Conservation (phyloP, 306 rosid species). For the Cajanus cajan region DNA sequence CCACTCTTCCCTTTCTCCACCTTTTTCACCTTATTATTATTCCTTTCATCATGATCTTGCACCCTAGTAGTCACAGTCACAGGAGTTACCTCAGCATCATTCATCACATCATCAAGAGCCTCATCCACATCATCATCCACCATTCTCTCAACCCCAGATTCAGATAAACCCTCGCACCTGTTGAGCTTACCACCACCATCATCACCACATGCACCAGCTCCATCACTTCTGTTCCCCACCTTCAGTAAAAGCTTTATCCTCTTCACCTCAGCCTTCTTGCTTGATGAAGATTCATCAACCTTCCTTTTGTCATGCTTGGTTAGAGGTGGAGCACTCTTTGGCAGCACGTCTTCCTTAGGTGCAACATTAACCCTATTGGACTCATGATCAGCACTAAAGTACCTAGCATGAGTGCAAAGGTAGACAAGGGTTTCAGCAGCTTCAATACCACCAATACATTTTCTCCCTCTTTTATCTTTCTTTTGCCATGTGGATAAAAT, state of each 20-base stretch:
- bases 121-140: neutral
- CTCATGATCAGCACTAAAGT: neutral
- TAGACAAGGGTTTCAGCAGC: slow-evolving; percentile 27
- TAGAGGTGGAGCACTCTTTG: neutral
- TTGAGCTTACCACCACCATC: neutral
- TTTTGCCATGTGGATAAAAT: slow-evolving; percentile 17
- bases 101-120: neutral
- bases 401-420: neutral
- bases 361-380: neutral
- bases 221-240: neutral
- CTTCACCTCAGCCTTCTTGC: neutral
- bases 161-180: neutral
- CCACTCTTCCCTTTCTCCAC: neutral
- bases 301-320: neutral
- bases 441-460: neutral
- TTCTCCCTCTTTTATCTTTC: slow-evolving; percentile 22
- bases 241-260: neutral
- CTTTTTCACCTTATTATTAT: neutral
- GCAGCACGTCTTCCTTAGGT: neutral
- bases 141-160: neutral
- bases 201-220: neutral
- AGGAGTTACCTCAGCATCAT: no score
- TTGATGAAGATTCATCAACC: neutral
- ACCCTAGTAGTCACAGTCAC: neutral
- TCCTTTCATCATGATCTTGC: neutral